Evolutionary conservation across 1,139 yeast genomes (phyloP).

Genomic region (Petasospora rhodanensis): DNA sequence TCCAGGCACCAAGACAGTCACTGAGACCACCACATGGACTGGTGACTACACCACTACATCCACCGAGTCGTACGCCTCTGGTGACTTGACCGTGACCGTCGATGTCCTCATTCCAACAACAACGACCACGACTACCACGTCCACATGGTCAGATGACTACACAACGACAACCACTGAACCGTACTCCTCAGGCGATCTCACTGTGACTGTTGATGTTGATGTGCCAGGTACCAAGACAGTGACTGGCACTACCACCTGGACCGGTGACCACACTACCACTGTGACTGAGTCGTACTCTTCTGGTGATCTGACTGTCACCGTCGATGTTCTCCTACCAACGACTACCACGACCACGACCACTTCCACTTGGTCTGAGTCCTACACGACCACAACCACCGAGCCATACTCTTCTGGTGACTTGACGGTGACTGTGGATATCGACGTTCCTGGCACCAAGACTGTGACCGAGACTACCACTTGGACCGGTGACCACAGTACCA

Average conservation of each 20-base stretch:
- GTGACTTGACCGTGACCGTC: no score
- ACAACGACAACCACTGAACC: conserved; percentile 7
- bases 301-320: conserved; percentile 8
- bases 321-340: conserved; percentile 11
- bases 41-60: conserved; percentile 4
- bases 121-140: conserved; percentile 6
- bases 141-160: conserved; percentile 3
- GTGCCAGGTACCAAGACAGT: conserved; percentile 13
- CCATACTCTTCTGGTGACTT: no score
- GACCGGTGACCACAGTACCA: conserved; percentile 7
- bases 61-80: no score
- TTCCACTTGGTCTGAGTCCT: conserved; percentile 3
- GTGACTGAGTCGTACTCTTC: conserved; percentile 6
- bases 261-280: conserved; percentile 6
- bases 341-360: conserved; percentile 10
- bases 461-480: conserved; percentile 6
- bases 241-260: conserved; percentile 3
- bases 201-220: conserved; percentile 7
- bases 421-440: conserved; percentile 8
- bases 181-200: conserved; percentile 8
- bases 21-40: conserved; percentile 5
- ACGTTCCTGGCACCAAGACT: conserved; percentile 5
- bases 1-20: conserved; percentile 12
- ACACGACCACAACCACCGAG: conserved; percentile 7
- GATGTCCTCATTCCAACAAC: no score